Evolutionary conservation across 2,329 filamentous ascomycete genomes (phyloP).

Genomic region (Cordyceps cateniannulata): DNA sequence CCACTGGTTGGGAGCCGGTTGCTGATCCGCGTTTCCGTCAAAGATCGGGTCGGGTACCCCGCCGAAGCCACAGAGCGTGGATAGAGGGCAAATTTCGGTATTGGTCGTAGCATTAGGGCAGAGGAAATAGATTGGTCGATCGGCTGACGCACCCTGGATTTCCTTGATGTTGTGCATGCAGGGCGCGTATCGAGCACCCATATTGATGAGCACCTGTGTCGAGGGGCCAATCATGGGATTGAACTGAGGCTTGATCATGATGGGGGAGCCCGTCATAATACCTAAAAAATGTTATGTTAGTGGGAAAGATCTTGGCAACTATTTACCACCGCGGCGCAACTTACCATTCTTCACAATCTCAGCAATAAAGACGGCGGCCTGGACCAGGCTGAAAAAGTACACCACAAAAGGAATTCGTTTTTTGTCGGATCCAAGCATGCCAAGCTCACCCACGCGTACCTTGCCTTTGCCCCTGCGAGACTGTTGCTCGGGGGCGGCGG

Average conservation of each 20-base stretch:
- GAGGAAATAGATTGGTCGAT: constrained; percentile 53
- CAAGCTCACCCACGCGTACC: constrained; percentile 51
- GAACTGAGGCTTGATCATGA: constrained; percentile 75
- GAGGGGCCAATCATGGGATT: constrained; percentile 98
- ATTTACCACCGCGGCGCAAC: constrained; percentile 18
- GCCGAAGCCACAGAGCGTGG: constrained; percentile 75
- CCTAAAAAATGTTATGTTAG: constrained; percentile 36
- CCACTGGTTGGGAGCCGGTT: constrained; percentile 81
- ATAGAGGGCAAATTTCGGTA: constrained; percentile 61
- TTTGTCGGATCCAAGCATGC: constrained; percentile 50
- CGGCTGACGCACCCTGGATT: constrained; percentile 46
- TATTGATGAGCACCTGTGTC: constrained; percentile 84
- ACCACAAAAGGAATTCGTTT: constrained; percentile 71
- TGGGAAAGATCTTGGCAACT: background rate
- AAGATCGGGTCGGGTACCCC: constrained; percentile 62
- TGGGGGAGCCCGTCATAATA: constrained; percentile 69
- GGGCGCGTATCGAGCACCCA: constrained; percentile 86
- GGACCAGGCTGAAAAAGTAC: constrained; percentile 69
- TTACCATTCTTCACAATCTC: constrained; percentile 80
- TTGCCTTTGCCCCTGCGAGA: constrained; percentile 35
- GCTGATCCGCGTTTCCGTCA: constrained; percentile 42
- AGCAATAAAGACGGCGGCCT: constrained; percentile 80
- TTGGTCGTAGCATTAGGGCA: constrained; percentile 73
- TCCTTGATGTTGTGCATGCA: constrained; percentile 84
- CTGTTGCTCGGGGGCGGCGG: constrained; percentile 17